A percentile compares a stretch with the other conserved stretches of the same genome.
These are phyloP conservation scores for Ascocoryne sarcoides DNA, from an alignment of 2,329 filamentous ascomycete genomes.

Conservation along the genomic window DNA sequence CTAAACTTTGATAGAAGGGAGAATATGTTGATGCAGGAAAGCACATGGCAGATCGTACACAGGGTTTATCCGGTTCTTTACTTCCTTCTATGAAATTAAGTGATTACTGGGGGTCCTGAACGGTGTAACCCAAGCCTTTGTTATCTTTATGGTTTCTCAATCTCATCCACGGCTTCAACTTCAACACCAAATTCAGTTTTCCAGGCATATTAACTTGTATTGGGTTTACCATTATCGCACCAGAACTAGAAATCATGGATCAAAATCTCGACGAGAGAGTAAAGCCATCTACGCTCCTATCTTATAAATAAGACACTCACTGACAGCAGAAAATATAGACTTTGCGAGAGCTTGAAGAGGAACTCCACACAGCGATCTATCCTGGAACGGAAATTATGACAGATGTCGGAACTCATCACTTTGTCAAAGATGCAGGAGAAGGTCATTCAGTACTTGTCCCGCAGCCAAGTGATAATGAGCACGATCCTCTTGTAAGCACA, in stretches of 20 bases:
- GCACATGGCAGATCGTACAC: too few species aligned
- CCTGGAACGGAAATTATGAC: constrained; percentile 33
- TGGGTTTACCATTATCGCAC: too few species aligned
- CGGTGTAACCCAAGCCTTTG: too few species aligned
- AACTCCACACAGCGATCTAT: constrained; percentile 25
- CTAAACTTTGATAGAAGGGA: too few species aligned
- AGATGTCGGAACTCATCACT: constrained; percentile 53
- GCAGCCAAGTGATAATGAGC: constrained; percentile 37
- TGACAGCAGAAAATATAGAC: constrained; percentile 8
- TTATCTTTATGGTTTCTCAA: too few species aligned
- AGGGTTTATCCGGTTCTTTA: too few species aligned
- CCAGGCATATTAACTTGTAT: too few species aligned
- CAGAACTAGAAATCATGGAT: not conserved
- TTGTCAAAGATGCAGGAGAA: constrained; percentile 43
- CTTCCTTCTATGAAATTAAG: too few species aligned
- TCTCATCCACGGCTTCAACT: too few species aligned
- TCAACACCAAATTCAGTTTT: too few species aligned
- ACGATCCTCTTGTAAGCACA: constrained; percentile 36
- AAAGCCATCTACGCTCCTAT: not conserved
- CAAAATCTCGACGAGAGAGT: constrained; percentile 1
- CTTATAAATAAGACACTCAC: not conserved
- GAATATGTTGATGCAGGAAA: too few species aligned
- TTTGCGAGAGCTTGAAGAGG: constrained; percentile 22
- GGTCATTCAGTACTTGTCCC: constrained; percentile 40
- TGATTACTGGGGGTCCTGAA: too few species aligned